Base-by-base conservation (phyloP, 2,329 filamentous ascomycete genomes). In the Dryadomyces quercivorus region DNA sequence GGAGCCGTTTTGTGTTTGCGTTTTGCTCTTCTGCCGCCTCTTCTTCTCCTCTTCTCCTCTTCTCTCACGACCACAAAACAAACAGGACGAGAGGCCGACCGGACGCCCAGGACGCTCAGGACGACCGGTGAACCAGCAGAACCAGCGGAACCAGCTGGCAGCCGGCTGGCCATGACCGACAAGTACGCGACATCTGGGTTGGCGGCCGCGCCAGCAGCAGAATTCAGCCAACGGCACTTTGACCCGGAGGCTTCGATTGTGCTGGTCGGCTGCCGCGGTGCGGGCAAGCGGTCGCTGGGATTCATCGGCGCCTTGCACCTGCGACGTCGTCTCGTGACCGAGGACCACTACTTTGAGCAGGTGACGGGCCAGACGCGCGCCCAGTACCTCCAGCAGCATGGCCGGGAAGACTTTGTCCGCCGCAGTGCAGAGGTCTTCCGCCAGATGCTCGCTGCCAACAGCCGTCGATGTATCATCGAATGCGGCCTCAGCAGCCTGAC, bases 301-400 rank as follows among this genome's bases (percentile, higher is more conserved):
- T 82, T 89, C 57, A 85, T 89, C 58, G 82, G 84, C 15, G 84
- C 85, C 1, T 82, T 81, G 50, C 79, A 84, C 58, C 78, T 85
- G 53, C 78, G 80, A 34, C 75, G 82, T 51, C 79, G 82, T 47
- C 73, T 88, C 5, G 75, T 88, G 50, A 86, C 85, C 47, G 78
- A 83, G 56, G 84, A 88, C 62, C 75, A 78, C 57, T 78, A 78
- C 56, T 89, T 89, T 60, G 74, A 83, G 51, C 78, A 85, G 59
- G 71, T 72, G 5, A 84, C 81, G 2, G 83, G 84, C 5, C 72
- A 78, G 52, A 78, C 75, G 16, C 76, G 81, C 50, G 74, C 76
- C 20, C 72, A 74, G 31, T 88, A 80, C 61, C 75, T 85, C 42
- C 77, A 78, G 50, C 70, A 75, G 51, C 78, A 82, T 63, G 84